These are phyloP conservation scores for Hypoxylon trugodes DNA, from an alignment of 495 filamentous ascomycete genomes.

Conservation along the genomic window DNA sequence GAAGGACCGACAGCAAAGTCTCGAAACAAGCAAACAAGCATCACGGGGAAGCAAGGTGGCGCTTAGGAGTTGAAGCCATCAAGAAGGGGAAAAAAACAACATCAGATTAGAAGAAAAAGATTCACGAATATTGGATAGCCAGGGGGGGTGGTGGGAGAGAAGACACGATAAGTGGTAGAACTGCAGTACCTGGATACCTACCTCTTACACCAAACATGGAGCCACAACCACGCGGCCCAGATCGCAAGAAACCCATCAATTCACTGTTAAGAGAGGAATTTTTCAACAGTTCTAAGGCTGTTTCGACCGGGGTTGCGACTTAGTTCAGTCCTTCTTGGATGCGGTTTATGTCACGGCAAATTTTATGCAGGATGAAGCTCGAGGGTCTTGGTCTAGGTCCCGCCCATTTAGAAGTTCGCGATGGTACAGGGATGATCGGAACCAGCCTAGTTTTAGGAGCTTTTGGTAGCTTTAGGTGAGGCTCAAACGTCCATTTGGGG, in stretches of 20 bases:
- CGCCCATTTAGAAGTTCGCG: not conserved
- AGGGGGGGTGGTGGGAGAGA: conserved; percentile 11
- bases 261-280: conserved; percentile 16
- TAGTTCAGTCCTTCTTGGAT: conserved; percentile 10
- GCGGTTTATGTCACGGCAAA: conserved; percentile 5
- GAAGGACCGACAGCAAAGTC: conserved; percentile 31
- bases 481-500: conserved; percentile 30
- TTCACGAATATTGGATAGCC: no score
- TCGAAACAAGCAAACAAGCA: conserved; percentile 37
- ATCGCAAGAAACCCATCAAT: conserved; percentile 17
- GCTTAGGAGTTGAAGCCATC: conserved; percentile 36
- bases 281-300: conserved; percentile 36
- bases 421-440: conserved; percentile 1
- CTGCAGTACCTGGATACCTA: not conserved
- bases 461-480: conserved; percentile 19
- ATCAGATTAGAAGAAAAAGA: conserved; percentile 6
- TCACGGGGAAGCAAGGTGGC: conserved; percentile 36
- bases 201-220: conserved; percentile 20
- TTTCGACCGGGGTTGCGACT: conserved; percentile 39
- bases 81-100: conserved; percentile 26
- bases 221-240: conserved; percentile 31
- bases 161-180: conserved; percentile 25
- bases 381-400: not conserved
- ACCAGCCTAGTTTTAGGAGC: conserved; percentile 2
- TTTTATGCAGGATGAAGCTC: conserved; percentile 32